Base-by-base conservation (phyloP, 2,329 filamentous ascomycete species). In the Paecilomyces sp. region DNA sequence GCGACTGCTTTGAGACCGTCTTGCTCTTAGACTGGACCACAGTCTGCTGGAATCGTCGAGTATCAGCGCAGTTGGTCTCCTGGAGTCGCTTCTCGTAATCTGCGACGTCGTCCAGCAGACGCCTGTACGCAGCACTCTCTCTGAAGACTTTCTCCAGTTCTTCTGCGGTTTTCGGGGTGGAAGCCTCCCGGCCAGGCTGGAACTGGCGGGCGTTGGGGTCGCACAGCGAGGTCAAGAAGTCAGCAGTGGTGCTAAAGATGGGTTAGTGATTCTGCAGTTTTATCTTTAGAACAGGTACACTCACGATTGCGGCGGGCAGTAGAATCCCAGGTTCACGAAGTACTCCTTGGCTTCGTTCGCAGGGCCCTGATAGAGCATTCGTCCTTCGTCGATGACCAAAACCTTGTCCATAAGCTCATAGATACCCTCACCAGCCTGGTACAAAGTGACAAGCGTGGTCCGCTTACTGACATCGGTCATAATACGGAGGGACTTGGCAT, bases 361-460 rank as follows among this genome's bases (percentile, higher is more conserved):
- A 2, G 82, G 84, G 0, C 88, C 88, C 68, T 85, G 85, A 74
- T 84, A 90, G 58, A 89, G 83, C 74, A 87, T 85, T 3, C 86
- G 84, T 1, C 90, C 90, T 56, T 84, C 78, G 64, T 92, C 88
- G 57, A 93, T 90, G 22, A 92, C 84, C 56, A 92, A 73, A 2
- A 92, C 89, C 73, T 92, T 92, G 71, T 94, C 90, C 83, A 92
- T 90, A 33, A 89, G 78, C 63, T 86, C 81, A 67, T 88, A 89
- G 61, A 89, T 88, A 24, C 83, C 83, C 69, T 89, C 85, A 58
- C 86, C 85, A 1, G 87, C 87, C 70, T 89, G 87, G 71, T 91
- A 91, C 0, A 91, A 78, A 0, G 88, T 90, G 1, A 89, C 87
- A 15, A 89, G 79, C 0, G 86, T 89, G 0, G 87, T 89, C 7